A percentile compares a stretch with the other conserved stretches of the same genome.
Conservation (phyloP, 139 green algal genomes). For the Diplosphaera chodatii region DNA sequence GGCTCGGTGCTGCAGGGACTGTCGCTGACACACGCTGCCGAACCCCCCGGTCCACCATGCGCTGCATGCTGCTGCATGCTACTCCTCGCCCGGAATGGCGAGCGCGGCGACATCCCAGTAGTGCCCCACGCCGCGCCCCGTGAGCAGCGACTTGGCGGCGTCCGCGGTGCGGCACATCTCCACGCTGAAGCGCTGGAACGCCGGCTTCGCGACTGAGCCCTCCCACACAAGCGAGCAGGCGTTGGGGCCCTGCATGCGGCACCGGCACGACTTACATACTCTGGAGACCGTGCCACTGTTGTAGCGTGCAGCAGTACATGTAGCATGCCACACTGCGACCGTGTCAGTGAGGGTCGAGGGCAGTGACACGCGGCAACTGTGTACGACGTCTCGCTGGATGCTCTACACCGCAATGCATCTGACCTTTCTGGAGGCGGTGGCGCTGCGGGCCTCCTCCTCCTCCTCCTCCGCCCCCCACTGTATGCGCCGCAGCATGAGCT, state of each 20-base stretch:
- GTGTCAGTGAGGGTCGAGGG: no score
- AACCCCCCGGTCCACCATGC: no score
- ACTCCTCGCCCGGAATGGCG: not conserved
- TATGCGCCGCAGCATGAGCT: slow-evolving; percentile 94
- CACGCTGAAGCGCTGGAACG: slow-evolving; percentile 66
- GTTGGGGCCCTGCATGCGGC: slow-evolving; percentile 29
- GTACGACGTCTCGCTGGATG: no score
- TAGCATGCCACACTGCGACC: no score
- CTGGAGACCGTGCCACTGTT: no score
- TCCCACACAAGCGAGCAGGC: slow-evolving; percentile 53
- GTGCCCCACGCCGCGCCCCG: slow-evolving; percentile 56
- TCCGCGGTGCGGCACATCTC: slow-evolving; percentile 31
- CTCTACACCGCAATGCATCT: no score
- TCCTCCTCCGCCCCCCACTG: slow-evolving; percentile 65
- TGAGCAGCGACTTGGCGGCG: slow-evolving; percentile 42
- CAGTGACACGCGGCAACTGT: no score
- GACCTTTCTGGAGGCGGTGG: not conserved
- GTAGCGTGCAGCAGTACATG: no score
- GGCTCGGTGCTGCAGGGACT: no score
- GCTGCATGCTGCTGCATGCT: no score
- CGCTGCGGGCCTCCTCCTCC: slow-evolving; percentile 26
- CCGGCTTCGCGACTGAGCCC: slow-evolving; percentile 51
- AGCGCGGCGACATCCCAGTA: slow-evolving; percentile 74
- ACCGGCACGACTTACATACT: no score
- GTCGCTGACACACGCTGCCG: no score